A percentile compares a stretch with the other conserved stretches of the same genome.
These are phyloP conservation scores for Ensete ventricosum DNA, from an alignment of 176 grass and related monocot species.

Conservation along the genomic window DNA sequence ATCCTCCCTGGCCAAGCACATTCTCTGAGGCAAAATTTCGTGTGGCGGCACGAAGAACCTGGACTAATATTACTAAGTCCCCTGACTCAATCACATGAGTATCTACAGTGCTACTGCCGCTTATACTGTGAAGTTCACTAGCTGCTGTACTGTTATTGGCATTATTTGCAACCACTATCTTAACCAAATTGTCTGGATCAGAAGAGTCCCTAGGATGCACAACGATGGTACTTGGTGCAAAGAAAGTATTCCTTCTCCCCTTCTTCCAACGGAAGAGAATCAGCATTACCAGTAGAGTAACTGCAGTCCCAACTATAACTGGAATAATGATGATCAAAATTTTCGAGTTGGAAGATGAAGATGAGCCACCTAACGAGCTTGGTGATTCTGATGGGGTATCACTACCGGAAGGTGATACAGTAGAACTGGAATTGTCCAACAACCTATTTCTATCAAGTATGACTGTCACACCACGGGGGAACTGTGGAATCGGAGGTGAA, in stretches of 20 bases:
- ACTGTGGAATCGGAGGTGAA: conserved; percentile 42
- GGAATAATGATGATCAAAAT: conserved; percentile 35
- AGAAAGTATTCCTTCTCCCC: conserved; percentile 16
- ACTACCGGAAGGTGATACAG: neutral
- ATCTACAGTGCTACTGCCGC: conserved; percentile 24
- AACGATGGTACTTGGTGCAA: conserved; percentile 33
- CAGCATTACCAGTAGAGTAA: neutral
- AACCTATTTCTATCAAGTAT: conserved; percentile 35
- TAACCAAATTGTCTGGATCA: conserved; percentile 48
- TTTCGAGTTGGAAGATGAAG: neutral
- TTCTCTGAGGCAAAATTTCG: conserved; percentile 61
- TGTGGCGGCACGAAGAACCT: conserved; percentile 61
- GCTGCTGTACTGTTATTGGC: conserved; percentile 19
- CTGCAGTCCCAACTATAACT: conserved; percentile 21
- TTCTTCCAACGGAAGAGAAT: conserved; percentile 23
- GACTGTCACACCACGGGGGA: conserved; percentile 30
- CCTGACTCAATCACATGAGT: conserved; percentile 44
- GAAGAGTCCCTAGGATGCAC: conserved; percentile 60
- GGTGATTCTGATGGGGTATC: neutral
- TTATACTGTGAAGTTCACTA: conserved; percentile 20
- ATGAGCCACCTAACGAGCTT: neutral
- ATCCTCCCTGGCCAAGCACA: conserved; percentile 75
- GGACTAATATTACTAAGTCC: conserved; percentile 60
- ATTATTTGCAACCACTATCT: conserved; percentile 41
- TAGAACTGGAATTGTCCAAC: conserved; percentile 5